These are phyloP conservation scores for Aureobasidium sp. DNA, from an alignment of 2,329 filamentous ascomycete species.

Conservation along the genomic window DNA sequence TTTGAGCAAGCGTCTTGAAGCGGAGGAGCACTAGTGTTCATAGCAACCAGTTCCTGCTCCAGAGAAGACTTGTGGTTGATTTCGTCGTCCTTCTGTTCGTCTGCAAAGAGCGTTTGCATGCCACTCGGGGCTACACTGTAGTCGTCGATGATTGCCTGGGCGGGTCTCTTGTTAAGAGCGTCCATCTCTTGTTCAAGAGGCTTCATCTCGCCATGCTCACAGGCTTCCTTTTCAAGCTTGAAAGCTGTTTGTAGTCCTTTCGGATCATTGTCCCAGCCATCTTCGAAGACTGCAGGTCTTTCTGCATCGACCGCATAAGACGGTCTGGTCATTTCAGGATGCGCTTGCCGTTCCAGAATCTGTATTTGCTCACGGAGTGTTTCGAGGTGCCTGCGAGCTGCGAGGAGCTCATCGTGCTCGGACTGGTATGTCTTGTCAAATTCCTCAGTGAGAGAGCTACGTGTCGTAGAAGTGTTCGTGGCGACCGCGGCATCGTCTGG, in stretches of 20 bases:
- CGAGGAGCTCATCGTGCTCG: constrained; percentile 9
- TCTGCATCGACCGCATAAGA: not conserved
- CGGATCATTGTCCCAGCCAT: constrained; percentile 1
- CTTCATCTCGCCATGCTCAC: not conserved
- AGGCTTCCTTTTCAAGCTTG: constrained; percentile 4
- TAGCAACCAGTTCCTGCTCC: constrained; percentile 17
- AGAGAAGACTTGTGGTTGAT: constrained; percentile 9
- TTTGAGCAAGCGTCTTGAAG: constrained; percentile 6
- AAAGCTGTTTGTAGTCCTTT: constrained; percentile 11
- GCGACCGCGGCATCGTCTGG: not conserved
- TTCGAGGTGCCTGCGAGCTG: constrained; percentile 2
- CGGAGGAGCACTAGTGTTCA: not conserved
- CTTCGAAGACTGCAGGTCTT: constrained; percentile 10
- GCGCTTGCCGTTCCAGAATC: constrained; percentile 6
- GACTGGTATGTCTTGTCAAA: not conserved
- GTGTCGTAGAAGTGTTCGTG: not conserved
- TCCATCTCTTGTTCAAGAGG: constrained; percentile 19
- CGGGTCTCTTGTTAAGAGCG: constrained; percentile 3
- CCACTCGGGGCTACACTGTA: constrained; percentile 34
- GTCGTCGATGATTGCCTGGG: constrained; percentile 6
- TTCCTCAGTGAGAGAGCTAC: not conserved
- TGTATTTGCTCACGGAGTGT: constrained; percentile 4
- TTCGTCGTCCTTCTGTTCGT: constrained; percentile 29
- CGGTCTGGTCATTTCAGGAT: constrained; percentile 1
- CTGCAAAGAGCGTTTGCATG: constrained; percentile 41